These are phyloP conservation scores for Pigoraptor vietnamica DNA, from an alignment of 78 protist species.

Conservation along the genomic window DNA sequence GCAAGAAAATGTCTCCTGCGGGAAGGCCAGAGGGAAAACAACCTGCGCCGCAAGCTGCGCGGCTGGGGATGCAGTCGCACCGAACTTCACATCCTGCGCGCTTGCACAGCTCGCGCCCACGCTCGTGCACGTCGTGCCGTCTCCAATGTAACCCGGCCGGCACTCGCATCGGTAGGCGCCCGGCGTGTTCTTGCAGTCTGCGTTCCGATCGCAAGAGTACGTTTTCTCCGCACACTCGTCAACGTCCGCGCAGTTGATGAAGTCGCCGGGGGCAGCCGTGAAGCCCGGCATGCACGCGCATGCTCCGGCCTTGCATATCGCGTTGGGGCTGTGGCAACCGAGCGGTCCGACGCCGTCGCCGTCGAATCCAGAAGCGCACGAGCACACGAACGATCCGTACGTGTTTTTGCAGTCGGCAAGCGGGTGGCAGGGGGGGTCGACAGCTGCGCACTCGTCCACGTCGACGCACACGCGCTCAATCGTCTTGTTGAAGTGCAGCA, in stretches of 20 bases:
- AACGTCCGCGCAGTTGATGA: not conserved
- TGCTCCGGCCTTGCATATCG: not conserved
- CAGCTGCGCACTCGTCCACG: not conserved
- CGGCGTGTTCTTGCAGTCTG: not conserved
- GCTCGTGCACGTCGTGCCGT: constrained; percentile 2
- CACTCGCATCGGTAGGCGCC: not conserved
- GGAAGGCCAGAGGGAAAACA: no score
- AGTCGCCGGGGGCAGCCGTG: not conserved
- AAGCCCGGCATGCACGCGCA: not conserved
- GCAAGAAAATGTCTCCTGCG: no score
- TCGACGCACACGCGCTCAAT: not conserved
- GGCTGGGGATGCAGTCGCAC: no score
- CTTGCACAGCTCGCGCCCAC: no score
- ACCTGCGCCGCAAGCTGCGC: no score
- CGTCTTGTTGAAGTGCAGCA: not conserved
- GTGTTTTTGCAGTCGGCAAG: not conserved
- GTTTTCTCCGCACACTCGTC: not conserved
- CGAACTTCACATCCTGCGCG: no score
- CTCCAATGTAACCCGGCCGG: not conserved
- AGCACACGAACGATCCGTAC: not conserved
- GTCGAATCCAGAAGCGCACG: not conserved
- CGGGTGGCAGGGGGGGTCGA: not conserved
- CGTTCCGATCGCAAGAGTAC: not conserved
- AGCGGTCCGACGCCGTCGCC: not conserved
- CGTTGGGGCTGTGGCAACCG: not conserved